Evolutionary conservation across 2,329 filamentous ascomycete genomes (phyloP), one percentile per base, ranked within the genome.

Genomic region (Biscogniauxia mediterranea): DNA sequence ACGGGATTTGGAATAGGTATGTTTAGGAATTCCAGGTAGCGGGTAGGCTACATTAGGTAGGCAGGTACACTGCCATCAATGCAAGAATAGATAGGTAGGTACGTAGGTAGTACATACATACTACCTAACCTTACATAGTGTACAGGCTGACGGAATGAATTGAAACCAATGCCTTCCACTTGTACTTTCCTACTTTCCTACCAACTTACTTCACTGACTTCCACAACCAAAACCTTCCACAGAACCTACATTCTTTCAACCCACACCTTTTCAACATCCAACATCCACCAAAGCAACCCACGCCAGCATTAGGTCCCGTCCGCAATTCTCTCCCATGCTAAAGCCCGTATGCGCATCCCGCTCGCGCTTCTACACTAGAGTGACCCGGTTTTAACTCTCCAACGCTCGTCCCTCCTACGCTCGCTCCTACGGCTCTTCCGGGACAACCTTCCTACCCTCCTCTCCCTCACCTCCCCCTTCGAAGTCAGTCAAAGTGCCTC

Each of bases 371-470:
- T 9, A n/a, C n/a, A n/a, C n/a, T n/a, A 32, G 28, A 9, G 7
- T 13, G 28, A 32, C 28, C 28, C 28, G 28, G 28, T 32, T 9
- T 32, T 32, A 32, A 32, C 2, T 32, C 11, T 9, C 28, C 28
- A 2, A 9, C 23, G 23, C 15, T 2, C 38, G 38, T 46, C 38
- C 38, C 15, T 17, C 13, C 38, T 15, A 8, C 13, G 15, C 38
- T 11, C 8, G 26, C 26, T 28, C 46, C 55, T 49, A 49, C 49
- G 42, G 55, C 46, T 52, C 55, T 42, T 28, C 49, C 55, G 55
- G 55, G 49, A 49, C 55, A 57, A 25, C 50, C 9, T 8, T 23
- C 15, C 9, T 8, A 52, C 15, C 52, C 21, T 19, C 17, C 52
- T 54, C 52, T 54, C 25, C 21, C 17, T 5, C 52, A 28, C 1